These are phyloP conservation scores for Populus hybrid DNA, from an alignment of 441 rosid genomes.

Conservation along the genomic window DNA sequence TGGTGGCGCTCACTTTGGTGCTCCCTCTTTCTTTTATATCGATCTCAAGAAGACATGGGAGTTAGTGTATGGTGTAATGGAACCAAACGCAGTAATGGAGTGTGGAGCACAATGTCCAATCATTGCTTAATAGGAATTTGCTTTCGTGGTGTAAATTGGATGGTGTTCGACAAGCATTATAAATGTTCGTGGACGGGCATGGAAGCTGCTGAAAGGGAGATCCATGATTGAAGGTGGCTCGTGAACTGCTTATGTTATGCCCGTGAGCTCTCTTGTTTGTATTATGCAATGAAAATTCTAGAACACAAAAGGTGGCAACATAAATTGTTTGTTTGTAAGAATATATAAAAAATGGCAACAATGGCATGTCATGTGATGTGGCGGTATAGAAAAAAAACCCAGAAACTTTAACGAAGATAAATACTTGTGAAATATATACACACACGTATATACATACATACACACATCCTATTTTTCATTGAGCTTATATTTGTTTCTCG, in stretches of 20 bases:
- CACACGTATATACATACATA: too few relatives aligned
- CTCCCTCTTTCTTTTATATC: slow-evolving; percentile 3
- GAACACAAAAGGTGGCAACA: slow-evolving; percentile 6
- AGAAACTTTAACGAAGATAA: too few relatives aligned
- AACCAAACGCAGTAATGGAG: background rate
- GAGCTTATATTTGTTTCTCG: too few relatives aligned
- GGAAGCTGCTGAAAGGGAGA: background rate
- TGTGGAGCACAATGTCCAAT: background rate
- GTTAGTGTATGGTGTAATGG: background rate
- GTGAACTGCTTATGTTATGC: slow-evolving; percentile 27
- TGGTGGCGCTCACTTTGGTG: slow-evolving; percentile 11
- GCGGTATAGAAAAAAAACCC: too few relatives aligned
- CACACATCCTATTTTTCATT: too few relatives aligned
- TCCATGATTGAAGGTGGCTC: slow-evolving; percentile 17
- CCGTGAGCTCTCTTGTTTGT: slow-evolving; percentile 38
- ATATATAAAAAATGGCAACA: too few relatives aligned
- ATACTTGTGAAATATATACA: too few relatives aligned
- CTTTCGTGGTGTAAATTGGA: background rate
- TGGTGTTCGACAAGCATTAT: background rate
- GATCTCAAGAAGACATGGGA: background rate
- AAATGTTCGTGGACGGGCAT: background rate
- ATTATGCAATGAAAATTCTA: slow-evolving; percentile 10
- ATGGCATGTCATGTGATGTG: too few relatives aligned
- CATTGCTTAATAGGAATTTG: background rate
- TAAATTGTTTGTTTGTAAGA: background rate